Evolutionary conservation across 2,329 filamentous ascomycete genomes (phyloP).

Genomic region (Clonostachys rosea): DNA sequence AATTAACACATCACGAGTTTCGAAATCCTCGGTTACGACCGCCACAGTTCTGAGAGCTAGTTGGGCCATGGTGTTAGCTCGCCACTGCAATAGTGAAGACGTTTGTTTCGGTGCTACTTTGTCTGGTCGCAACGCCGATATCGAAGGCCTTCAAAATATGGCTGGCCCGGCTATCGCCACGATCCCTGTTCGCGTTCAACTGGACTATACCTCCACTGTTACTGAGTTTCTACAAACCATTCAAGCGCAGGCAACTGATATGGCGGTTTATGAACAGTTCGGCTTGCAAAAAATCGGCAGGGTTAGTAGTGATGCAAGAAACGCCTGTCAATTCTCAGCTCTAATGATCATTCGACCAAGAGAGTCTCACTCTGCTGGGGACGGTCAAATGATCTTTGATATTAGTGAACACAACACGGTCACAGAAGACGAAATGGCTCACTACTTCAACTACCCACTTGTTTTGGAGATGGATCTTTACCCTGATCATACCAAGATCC

Average conservation of each 20-base stretch:
- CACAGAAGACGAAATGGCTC: background rate
- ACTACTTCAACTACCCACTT: constrained; percentile 5
- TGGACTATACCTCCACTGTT: background rate
- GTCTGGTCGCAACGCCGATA: constrained; percentile 13
- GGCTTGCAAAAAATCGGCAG: constrained; percentile 17
- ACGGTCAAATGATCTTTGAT: background rate
- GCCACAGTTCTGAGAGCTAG: constrained; percentile 15
- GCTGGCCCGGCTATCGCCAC: constrained; percentile 11
- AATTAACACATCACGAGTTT: too few relatives aligned
- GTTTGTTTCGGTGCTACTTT: constrained; percentile 14
- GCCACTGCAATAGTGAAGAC: constrained; percentile 8
- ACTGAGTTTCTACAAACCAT: constrained; percentile 8
- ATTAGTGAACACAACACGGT: background rate
- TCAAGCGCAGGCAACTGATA: constrained; percentile 12
- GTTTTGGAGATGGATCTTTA: constrained; percentile 1
- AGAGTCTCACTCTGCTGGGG: background rate
- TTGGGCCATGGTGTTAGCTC: constrained; percentile 15
- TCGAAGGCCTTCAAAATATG: constrained; percentile 11
- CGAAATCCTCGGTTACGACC: constrained; percentile 5
- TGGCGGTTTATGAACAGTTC: constrained; percentile 12
- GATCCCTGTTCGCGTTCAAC: constrained; percentile 6
- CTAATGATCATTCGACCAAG: constrained; percentile 8
- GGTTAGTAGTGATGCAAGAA: constrained; percentile 2
- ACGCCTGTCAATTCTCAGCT: constrained; percentile 3
- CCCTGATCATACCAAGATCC: background rate